Conservation (phyloP, 306 rosid genomes). For the Datisca glomerata region DNA sequence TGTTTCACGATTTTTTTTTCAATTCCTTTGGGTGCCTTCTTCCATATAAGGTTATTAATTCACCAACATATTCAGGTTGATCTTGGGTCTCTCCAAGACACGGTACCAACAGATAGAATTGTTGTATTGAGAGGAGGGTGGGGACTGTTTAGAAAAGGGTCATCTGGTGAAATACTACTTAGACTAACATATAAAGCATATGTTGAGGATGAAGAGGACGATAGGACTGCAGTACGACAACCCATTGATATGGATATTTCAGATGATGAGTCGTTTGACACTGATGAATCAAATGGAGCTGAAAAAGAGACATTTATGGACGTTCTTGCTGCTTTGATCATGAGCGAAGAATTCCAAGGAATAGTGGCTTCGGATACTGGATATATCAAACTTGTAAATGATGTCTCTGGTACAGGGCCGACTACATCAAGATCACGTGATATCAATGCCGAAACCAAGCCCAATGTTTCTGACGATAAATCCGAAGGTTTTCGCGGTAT, state of each 20-base stretch:
- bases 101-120: constrained; percentile 95
- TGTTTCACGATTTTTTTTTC: neutral
- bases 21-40: neutral
- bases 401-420: constrained; percentile 26
- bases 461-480: constrained; percentile 21
- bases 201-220: constrained; percentile 99
- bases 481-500: constrained; percentile 50
- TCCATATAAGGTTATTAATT: too few species aligned
- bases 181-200: constrained; percentile 94
- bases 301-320: constrained; percentile 87
- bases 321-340: constrained; percentile 85
- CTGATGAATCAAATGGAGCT: constrained; percentile 39
- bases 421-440: constrained; percentile 27
- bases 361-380: constrained; percentile 84
- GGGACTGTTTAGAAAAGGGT: constrained; percentile 58
- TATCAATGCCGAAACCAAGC: constrained; percentile 23
- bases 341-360: constrained; percentile 95
- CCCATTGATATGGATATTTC: constrained; percentile 43
- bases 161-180: constrained; percentile 84
- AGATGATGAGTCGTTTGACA: constrained; percentile 77
- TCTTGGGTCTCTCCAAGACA: constrained; percentile 83
- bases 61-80: constrained; percentile 62
- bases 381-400: constrained; percentile 33
- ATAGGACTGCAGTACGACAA: constrained; percentile 30
- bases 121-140: constrained; percentile 71